phyloP scores from a whole-genome alignment of 1,139 yeast genomes.

The Pichia sp. region DNA sequence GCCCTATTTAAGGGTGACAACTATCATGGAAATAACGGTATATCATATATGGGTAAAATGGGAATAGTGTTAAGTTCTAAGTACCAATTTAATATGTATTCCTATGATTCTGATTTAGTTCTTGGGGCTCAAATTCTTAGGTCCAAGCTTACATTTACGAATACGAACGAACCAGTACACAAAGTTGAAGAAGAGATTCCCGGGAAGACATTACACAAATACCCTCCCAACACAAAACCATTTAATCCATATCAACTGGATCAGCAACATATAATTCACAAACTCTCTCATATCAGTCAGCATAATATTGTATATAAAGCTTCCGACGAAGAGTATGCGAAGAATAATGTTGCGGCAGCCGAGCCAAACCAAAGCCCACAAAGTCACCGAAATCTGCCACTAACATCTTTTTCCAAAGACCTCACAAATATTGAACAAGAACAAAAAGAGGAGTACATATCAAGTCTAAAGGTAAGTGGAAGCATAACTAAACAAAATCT shows the following conservation, averaged over 20 bases:
- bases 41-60: conserved; percentile 10
- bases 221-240: background rate
- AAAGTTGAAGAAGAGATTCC: background rate
- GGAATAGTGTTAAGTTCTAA: conserved; percentile 77
- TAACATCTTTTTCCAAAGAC: background rate
- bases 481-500: conserved; percentile 60
- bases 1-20: conserved; percentile 27
- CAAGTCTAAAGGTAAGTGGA: conserved; percentile 73
- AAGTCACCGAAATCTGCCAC: background rate
- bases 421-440: background rate
- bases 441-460: conserved; percentile 25
- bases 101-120: conserved; percentile 82
- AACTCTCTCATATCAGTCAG: conserved; percentile 5
- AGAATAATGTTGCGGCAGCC: conserved; percentile 3
- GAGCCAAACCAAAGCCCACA: background rate
- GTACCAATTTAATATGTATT: conserved; percentile 85
- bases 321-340: conserved; percentile 10
- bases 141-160: conserved; percentile 20
- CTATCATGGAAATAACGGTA: background rate
- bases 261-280: conserved; percentile 6
- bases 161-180: conserved; percentile 3
- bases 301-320: conserved; percentile 15
- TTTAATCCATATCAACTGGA: conserved; percentile 12
- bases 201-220: background rate
- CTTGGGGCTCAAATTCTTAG: conserved; percentile 84